Conservation (phyloP, 2,329 filamentous ascomycete species). For the Alternaria ethzedia region DNA sequence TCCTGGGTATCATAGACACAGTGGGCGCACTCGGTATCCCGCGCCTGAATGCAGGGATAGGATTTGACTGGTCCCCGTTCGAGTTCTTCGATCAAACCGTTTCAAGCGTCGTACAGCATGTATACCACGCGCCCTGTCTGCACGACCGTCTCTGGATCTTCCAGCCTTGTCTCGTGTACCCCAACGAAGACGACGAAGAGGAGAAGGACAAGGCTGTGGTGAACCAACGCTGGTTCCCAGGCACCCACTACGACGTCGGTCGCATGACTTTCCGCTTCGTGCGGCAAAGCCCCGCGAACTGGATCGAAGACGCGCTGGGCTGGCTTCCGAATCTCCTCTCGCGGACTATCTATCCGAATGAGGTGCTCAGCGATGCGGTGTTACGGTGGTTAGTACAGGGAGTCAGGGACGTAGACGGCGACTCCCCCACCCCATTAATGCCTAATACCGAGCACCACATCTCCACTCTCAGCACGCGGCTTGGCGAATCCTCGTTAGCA, state of each 20-base stretch:
- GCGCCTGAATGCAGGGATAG: constrained; percentile 42
- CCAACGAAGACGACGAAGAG: constrained; percentile 4
- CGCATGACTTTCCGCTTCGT: constrained; percentile 46
- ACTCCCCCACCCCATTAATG: constrained; percentile 21
- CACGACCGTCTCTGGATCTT: constrained; percentile 47
- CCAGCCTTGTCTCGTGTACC: constrained; percentile 25
- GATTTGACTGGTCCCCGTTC: constrained; percentile 45
- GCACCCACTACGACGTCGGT: constrained; percentile 47
- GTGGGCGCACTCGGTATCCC: constrained; percentile 46
- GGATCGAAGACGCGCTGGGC: constrained; percentile 36
- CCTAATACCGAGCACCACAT: constrained; percentile 21
- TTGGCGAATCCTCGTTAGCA: constrained; percentile 11
- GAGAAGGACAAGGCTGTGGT: constrained; percentile 20
- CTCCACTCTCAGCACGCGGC: constrained; percentile 11
- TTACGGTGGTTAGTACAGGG: constrained; percentile 39
- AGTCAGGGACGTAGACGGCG: constrained; percentile 23
- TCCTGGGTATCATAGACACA: constrained; percentile 45
- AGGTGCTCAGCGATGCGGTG: constrained; percentile 41
- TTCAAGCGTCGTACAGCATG: constrained; percentile 39
- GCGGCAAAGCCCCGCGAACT: constrained; percentile 33
- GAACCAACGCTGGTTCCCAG: constrained; percentile 45
- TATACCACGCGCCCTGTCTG: constrained; percentile 42
- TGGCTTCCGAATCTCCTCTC: constrained; percentile 34
- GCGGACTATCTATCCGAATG: constrained; percentile 41
- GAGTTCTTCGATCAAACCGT: constrained; percentile 47